Evolutionary conservation across 2,329 filamentous ascomycete species (phyloP).

Genomic region (Fusarium citri): DNA sequence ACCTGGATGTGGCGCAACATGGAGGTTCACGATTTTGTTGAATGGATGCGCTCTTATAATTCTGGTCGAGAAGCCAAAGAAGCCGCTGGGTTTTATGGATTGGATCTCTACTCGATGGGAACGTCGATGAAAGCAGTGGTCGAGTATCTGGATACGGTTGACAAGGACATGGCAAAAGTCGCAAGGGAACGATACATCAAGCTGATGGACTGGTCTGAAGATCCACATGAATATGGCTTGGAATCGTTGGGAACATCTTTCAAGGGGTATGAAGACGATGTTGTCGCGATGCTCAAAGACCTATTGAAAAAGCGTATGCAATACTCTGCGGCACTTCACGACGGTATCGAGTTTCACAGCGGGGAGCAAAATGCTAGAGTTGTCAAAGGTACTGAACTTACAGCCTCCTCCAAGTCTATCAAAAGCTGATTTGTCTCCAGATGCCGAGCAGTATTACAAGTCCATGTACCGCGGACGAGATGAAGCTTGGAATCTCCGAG

Average conservation of each 20-base stretch:
- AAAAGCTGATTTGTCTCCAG: background rate
- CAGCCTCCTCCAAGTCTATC: too few species aligned
- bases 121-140: constrained; percentile 30
- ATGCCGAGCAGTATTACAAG: constrained; percentile 32
- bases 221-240: constrained; percentile 32
- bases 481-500: constrained; percentile 33
- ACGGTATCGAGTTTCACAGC: constrained; percentile 24
- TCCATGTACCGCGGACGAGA: constrained; percentile 29
- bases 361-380: constrained; percentile 32
- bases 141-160: constrained; percentile 27
- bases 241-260: constrained; percentile 27
- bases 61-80: constrained; percentile 6
- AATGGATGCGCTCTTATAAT: constrained; percentile 30
- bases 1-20: constrained; percentile 38
- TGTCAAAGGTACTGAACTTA: constrained; percentile 3
- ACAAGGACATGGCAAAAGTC: constrained; percentile 31
- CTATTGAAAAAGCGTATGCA: constrained; percentile 19
- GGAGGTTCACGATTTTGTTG: constrained; percentile 30
- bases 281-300: constrained; percentile 18
- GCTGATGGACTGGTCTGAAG: constrained; percentile 25
- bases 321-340: constrained; percentile 12
- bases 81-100: constrained; percentile 19
- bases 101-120: constrained; percentile 31
- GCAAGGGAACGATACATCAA: constrained; percentile 19
- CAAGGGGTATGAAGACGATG: constrained; percentile 22